Percentiles rank a stretch among this genome's conserved stretches.
Evolutionary conservation across 1,284 basidiomycete species (phyloP).

Genomic region (Papiliotrema nemorosa): DNA sequence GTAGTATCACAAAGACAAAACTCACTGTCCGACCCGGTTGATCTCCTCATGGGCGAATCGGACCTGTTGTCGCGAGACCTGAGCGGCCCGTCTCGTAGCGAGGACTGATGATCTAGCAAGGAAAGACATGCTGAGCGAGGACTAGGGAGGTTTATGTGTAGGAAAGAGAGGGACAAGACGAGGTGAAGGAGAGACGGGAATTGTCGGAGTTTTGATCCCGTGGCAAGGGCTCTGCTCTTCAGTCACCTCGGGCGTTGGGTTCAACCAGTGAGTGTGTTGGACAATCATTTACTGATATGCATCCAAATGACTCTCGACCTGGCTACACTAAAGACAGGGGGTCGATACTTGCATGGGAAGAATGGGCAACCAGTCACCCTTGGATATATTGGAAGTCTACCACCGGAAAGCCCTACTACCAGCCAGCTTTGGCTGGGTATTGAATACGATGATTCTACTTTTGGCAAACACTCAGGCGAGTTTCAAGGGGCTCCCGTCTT

Average conservation of each 20-base stretch:
- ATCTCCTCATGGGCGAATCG: constrained; percentile 30
- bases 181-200: neutral
- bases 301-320: too few relatives aligned
- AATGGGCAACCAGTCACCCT: constrained; percentile 35
- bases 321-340: too few relatives aligned
- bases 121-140: constrained; percentile 28
- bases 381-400: constrained; percentile 38
- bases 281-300: too few relatives aligned
- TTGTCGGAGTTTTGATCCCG: neutral
- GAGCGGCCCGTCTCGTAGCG: constrained; percentile 14
- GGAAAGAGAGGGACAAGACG: neutral
- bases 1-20: too few relatives aligned
- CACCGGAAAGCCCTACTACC: constrained; percentile 7
- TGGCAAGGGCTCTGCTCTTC: neutral
- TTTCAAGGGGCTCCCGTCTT: constrained; percentile 80
- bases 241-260: too few relatives aligned
- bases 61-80: constrained; percentile 16
- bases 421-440: constrained; percentile 74
- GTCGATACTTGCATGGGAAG: constrained; percentile 37
- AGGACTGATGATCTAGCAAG: constrained; percentile 24
- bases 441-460: constrained; percentile 83
- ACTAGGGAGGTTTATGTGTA: neutral
- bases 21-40: constrained; percentile 39
- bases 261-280: too few relatives aligned
- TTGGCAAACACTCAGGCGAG: constrained; percentile 82